Evolutionary conservation across 2,329 filamentous ascomycete species (phyloP).

Genomic region (Onygenales sp.): DNA sequence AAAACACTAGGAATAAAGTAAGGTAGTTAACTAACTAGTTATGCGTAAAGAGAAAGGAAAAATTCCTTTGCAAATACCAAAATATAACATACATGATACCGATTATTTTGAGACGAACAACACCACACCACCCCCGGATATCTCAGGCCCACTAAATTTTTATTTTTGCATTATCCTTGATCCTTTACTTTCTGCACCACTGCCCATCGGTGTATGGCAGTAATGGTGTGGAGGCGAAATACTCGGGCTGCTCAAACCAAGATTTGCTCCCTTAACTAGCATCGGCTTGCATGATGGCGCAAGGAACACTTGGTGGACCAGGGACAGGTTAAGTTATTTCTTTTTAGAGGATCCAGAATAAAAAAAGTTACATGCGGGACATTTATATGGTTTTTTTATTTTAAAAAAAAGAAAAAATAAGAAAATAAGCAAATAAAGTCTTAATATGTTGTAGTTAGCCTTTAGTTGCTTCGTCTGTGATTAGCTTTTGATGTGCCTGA

Average conservation of each 20-base stretch:
- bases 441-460: neutral
- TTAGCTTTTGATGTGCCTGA: neutral
- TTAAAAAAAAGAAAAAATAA: neutral
- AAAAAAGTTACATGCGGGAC: neutral
- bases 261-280: neutral
- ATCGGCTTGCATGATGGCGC: neutral
- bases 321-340: neutral
- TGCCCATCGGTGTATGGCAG: slow-evolving; percentile 2
- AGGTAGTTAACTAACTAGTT: neutral
- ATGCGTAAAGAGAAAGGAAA: neutral
- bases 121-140: neutral
- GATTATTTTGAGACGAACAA: neutral
- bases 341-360: neutral
- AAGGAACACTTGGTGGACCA: neutral
- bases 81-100: neutral
- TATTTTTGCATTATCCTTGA: neutral
- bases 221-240: neutral
- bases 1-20: neutral
- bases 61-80: too few relatives aligned
- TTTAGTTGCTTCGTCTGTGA: neutral
- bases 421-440: neutral
- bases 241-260: neutral
- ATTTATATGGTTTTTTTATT: neutral
- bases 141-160: neutral
- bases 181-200: slow-evolving; percentile 2